Conservation (phyloP, 2,329 filamentous ascomycete genomes). For the Blastomyces emzantsi region DNA sequence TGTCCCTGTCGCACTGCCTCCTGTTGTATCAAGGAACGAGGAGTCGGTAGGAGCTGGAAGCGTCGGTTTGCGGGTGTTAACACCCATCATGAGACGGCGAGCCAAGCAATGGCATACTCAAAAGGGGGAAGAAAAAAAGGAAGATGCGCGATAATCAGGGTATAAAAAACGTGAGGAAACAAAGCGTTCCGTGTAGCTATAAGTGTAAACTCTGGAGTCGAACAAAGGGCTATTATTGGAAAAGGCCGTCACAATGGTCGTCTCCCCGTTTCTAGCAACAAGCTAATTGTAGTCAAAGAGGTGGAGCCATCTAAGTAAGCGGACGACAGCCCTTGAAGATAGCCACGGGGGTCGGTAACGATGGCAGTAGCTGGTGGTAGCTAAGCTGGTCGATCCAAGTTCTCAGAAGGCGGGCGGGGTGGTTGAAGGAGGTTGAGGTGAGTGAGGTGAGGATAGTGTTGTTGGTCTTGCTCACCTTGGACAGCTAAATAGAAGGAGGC, state of each 20-base stretch:
- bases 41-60: constrained; percentile 45
- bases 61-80: constrained; percentile 41
- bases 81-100: constrained; percentile 37
- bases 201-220: neutral
- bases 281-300: neutral
- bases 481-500: neutral
- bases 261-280: neutral
- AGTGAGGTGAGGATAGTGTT: neutral
- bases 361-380: neutral
- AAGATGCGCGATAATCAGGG: neutral
- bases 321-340: neutral
- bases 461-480: constrained; percentile 4
- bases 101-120: constrained; percentile 31
- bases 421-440: neutral
- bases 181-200: neutral
- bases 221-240: neutral
- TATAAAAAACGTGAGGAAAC: neutral
- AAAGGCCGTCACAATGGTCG: neutral
- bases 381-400: neutral
- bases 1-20: constrained; percentile 35
- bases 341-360: neutral
- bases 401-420: neutral
- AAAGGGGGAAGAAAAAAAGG: constrained; percentile 6
- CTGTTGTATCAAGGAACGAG: constrained; percentile 36
- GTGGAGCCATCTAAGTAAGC: constrained; percentile 1